phyloP scores from a whole-genome alignment of 257 asterid genomes.

The Nicotiana tomentosiformis region DNA sequence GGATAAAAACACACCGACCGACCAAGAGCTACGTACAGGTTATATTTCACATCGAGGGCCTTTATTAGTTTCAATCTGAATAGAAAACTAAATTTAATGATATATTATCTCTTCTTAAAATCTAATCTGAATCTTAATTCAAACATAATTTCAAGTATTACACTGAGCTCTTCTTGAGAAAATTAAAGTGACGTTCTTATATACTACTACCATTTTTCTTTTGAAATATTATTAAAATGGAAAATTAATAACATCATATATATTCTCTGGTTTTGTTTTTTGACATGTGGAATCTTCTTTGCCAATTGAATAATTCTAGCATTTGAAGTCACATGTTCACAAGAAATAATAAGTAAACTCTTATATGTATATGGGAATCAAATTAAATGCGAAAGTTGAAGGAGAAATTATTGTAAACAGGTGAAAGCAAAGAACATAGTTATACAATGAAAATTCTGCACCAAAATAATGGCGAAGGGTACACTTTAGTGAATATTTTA shows the following conservation, averaged over 20 bases:
- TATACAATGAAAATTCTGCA: not conserved
- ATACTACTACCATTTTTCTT: no score
- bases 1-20: conserved; percentile 6
- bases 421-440: not conserved
- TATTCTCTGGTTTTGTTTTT: not conserved
- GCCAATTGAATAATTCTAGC: not conserved
- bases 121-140: no score
- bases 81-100: no score
- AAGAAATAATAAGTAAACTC: not conserved
- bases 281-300: not conserved
- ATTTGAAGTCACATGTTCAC: not conserved
- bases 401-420: not conserved
- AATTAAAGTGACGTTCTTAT: no score
- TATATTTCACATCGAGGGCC: conserved; percentile 7
- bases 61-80: not conserved
- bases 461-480: not conserved
- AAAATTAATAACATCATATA: not conserved
- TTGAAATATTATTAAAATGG: no score
- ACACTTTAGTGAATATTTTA: not conserved
- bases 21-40: not conserved
- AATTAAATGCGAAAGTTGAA: not conserved
- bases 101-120: no score
- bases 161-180: no score
- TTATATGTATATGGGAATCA: not conserved
- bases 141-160: no score